A percentile compares a stretch with the other conserved stretches of the same genome.
These are phyloP conservation scores for Paramecium primaurelia DNA, from an alignment of 73 alveolate genomes.

Conservation along the genomic window DNA sequence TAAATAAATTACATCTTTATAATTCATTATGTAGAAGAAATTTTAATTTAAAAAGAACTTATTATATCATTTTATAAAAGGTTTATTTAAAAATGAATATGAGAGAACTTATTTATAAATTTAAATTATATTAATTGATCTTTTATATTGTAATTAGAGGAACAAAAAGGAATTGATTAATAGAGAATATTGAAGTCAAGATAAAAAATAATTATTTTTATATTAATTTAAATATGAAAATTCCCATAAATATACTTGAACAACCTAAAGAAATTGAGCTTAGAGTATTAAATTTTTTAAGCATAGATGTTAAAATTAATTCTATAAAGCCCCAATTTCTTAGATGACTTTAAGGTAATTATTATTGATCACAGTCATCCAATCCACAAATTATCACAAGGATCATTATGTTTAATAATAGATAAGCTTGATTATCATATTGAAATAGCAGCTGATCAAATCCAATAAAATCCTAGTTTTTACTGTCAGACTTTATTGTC, in stretches of 20 bases:
- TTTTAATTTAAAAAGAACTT: too few relatives aligned
- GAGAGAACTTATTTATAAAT: too few relatives aligned
- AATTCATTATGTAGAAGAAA: too few relatives aligned
- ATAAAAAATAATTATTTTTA: neutral
- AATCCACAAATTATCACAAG: neutral
- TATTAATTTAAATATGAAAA: conserved; percentile 32
- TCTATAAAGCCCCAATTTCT: neutral
- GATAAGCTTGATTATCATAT: neutral
- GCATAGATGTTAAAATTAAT: neutral
- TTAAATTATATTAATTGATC: neutral
- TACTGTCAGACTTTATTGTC: neutral
- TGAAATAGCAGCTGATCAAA: neutral
- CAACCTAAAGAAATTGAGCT: neutral
- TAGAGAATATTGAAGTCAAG: neutral
- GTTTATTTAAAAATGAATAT: too few relatives aligned
- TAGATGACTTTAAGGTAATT: neutral
- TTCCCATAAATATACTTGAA: neutral
- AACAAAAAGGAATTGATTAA: neutral
- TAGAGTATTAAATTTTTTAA: neutral
- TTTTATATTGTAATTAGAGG: neutral
- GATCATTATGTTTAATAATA: neutral
- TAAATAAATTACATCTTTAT: too few relatives aligned
- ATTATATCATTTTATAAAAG: too few relatives aligned
- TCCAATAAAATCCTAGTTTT: neutral
- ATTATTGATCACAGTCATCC: neutral